Conservation (phyloP, 371 early-diverging fungal genomes). For the Rhizopus arrhizus region DNA sequence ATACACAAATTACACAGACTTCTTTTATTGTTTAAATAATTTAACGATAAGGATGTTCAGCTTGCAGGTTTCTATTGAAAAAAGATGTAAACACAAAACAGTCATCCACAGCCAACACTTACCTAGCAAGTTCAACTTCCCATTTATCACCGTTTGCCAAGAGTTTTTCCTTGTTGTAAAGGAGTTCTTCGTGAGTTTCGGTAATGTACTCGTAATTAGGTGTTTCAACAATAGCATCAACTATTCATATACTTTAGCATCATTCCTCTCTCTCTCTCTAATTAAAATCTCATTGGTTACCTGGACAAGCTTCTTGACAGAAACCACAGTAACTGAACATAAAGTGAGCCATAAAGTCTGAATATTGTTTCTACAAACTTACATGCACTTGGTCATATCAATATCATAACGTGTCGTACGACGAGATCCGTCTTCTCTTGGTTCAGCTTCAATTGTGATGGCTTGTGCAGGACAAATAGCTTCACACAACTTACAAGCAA, state of each 20-base stretch:
- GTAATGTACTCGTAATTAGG: constrained; percentile 97
- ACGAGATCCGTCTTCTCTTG: constrained; percentile 93
- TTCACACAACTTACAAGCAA: constrained; percentile 97
- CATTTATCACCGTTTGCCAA: constrained; percentile 98
- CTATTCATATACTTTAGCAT: constrained; percentile 30
- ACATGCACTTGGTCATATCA: constrained; percentile 97
- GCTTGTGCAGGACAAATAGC: constrained; percentile 98
- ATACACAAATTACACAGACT: not conserved
- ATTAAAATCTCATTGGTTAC: constrained; percentile 17
- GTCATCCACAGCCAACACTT: constrained; percentile 12
- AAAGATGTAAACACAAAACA: not conserved
- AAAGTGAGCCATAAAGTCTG: constrained; percentile 61
- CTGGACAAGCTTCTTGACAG: constrained; percentile 83
- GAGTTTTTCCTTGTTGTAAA: constrained; percentile 98
- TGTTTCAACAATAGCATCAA: constrained; percentile 98
- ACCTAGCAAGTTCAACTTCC: constrained; percentile 87
- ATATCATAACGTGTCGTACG: constrained; percentile 98
- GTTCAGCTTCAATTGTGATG: constrained; percentile 98
- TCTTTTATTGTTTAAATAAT: constrained; percentile 16
- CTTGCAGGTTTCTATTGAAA: constrained; percentile 53
- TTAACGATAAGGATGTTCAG: constrained; percentile 70
- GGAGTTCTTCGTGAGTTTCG: constrained; percentile 95
- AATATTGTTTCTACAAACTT: constrained; percentile 15
- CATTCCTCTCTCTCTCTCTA: not conserved
- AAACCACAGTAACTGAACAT: constrained; percentile 87